phyloP scores from a whole-genome alignment of 2,329 filamentous ascomycete genomes.

The Hymenoscyphus albidus region DNA sequence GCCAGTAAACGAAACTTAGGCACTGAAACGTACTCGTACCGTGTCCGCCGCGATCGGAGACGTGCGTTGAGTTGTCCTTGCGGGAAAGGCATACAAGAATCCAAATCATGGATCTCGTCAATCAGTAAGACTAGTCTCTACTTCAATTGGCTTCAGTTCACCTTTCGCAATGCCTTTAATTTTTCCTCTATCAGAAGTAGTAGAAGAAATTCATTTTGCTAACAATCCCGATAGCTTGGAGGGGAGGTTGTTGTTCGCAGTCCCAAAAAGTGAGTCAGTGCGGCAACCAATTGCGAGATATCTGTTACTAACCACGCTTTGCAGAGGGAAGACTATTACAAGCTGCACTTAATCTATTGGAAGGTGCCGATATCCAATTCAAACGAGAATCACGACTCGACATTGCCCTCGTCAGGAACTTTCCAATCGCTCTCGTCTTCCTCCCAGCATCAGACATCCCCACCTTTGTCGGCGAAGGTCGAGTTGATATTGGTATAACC shows the following conservation, averaged over 20 bases:
- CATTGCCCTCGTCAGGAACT: slow-evolving; percentile 96
- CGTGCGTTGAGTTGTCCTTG: neutral
- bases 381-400: slow-evolving; percentile 91
- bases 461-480: slow-evolving; percentile 92
- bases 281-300: slow-evolving; percentile 4
- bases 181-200: slow-evolving; percentile 17
- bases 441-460: slow-evolving; percentile 96
- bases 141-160: neutral
- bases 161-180: slow-evolving; percentile 20
- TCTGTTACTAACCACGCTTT: slow-evolving; percentile 15
- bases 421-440: slow-evolving; percentile 92
- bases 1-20: neutral
- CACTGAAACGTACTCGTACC: neutral
- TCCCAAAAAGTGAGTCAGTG: slow-evolving; percentile 84
- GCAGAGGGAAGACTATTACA: slow-evolving; percentile 90
- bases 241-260: slow-evolving; percentile 89
- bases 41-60: slow-evolving; percentile 11
- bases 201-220: slow-evolving; percentile 48
- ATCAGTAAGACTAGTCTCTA: slow-evolving; percentile 45
- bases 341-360: slow-evolving; percentile 81
- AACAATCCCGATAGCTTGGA: slow-evolving; percentile 62
- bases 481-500: slow-evolving; percentile 91
- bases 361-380: slow-evolving; percentile 95
- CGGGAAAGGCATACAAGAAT: neutral
- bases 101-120: slow-evolving; percentile 54